Conservation (phyloP, 768 basidiomycete species). For the Mycena filopes region DNA sequence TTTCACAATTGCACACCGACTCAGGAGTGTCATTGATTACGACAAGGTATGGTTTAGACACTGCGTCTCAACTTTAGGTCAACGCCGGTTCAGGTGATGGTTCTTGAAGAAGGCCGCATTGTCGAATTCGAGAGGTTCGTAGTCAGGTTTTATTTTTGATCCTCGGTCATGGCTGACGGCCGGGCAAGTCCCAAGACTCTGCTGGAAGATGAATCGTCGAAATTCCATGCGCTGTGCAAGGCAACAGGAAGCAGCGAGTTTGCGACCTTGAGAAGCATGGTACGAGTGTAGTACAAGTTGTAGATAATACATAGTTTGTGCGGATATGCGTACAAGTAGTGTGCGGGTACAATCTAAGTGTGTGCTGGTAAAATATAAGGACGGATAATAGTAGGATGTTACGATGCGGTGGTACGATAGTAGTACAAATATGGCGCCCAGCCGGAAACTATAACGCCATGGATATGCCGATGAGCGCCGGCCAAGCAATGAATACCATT, state of each 20-base stretch:
- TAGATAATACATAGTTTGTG: slow-evolving; percentile 18
- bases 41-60: slow-evolving; percentile 64
- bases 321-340: slow-evolving; percentile 12
- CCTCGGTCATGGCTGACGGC: neutral
- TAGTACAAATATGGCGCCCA: neutral
- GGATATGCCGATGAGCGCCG: slow-evolving; percentile 63
- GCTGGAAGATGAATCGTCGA: slow-evolving; percentile 64
- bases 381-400: neutral
- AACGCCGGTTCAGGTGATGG: slow-evolving; percentile 63
- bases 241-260: slow-evolving; percentile 80
- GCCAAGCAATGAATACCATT: slow-evolving; percentile 65
- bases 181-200: slow-evolving; percentile 41
- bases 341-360: no score
- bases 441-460: slow-evolving; percentile 55
- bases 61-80: neutral
- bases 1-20: slow-evolving; percentile 83
- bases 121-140: slow-evolving; percentile 53
- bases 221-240: slow-evolving; percentile 74
- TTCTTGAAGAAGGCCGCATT: slow-evolving; percentile 76
- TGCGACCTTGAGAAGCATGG: slow-evolving; percentile 72
- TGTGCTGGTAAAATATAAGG: neutral
- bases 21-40: slow-evolving; percentile 85
- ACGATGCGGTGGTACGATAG: neutral
- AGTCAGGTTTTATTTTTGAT: slow-evolving; percentile 3
- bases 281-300: neutral